These are phyloP conservation scores for Tetracladium setigerum DNA, from an alignment of 495 filamentous ascomycete species.

Conservation along the genomic window DNA sequence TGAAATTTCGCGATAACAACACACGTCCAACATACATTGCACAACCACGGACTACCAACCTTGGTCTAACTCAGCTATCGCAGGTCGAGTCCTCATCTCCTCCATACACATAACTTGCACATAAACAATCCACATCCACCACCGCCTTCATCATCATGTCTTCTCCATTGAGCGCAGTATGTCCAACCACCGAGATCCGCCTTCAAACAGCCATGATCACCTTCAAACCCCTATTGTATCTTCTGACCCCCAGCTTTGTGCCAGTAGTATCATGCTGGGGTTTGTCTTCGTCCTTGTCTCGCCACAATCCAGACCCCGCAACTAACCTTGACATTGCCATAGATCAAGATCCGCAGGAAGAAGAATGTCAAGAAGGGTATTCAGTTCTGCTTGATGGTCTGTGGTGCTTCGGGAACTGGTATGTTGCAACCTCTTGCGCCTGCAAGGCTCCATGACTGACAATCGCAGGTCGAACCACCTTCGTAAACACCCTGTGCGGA, in stretches of 20 bases:
- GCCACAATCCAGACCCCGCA: constrained; percentile 8
- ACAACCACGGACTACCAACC: too few relatives aligned
- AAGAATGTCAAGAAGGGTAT: constrained; percentile 99
- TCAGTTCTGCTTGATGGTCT: constrained; percentile 99
- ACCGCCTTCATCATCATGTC: constrained; percentile 45
- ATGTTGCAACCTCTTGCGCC: constrained; percentile 26
- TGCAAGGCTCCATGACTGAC: not conserved
- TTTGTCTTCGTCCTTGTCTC: constrained; percentile 15
- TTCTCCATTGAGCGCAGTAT: constrained; percentile 55
- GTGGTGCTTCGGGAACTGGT: constrained; percentile 97
- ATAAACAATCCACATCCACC: not conserved
- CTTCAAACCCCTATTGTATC: constrained; percentile 18
- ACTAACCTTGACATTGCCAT: constrained; percentile 18
- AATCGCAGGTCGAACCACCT: constrained; percentile 80
- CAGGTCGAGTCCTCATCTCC: too few relatives aligned
- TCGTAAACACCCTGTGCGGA: constrained; percentile 98
- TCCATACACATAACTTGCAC: too few relatives aligned
- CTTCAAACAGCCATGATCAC: too few relatives aligned
- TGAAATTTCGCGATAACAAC: constrained; percentile 15
- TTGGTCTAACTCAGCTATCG: too few relatives aligned
- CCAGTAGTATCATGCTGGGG: constrained; percentile 22
- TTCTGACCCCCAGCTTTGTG: constrained; percentile 17
- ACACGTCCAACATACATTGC: constrained; percentile 8
- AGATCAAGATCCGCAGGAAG: constrained; percentile 98
- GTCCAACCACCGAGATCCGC: constrained; percentile 19